A percentile compares a stretch with the other conserved stretches of the same genome.
Evolutionary conservation across 345 rosid species (phyloP).

Genomic region (Euphorbia lathyris): DNA sequence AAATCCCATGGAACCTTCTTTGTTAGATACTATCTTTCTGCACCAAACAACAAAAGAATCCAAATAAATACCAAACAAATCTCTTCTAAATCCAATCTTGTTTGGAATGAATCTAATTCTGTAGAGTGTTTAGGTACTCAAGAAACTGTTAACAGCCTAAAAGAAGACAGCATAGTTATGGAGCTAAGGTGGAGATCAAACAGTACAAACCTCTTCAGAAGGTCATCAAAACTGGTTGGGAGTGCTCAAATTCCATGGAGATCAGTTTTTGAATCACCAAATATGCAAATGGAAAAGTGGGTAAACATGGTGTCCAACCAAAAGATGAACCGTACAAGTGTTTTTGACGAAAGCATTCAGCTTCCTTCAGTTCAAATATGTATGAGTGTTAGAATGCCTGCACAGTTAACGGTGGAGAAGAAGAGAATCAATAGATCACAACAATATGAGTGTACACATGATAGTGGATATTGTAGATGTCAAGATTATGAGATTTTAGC

Average conservation of each 20-base stretch:
- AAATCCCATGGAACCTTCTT: conserved; percentile 43
- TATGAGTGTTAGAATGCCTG: conserved; percentile 30
- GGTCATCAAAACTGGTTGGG: conserved; percentile 54
- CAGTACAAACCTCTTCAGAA: conserved; percentile 26
- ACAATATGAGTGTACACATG: conserved; percentile 23
- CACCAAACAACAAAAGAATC: conserved; percentile 50
- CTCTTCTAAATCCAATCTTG: conserved; percentile 31
- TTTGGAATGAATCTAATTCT: conserved; percentile 61
- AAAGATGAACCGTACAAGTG: not conserved
- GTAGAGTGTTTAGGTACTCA: conserved; percentile 56
- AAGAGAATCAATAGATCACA: conserved; percentile 19
- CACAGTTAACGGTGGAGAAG: conserved; percentile 8
- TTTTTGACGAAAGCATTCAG: conserved; percentile 21
- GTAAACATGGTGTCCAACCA: conserved; percentile 27
- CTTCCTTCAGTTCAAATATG: conserved; percentile 44
- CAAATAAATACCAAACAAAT: conserved; percentile 51
- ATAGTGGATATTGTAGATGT: conserved; percentile 23
- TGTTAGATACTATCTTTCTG: conserved; percentile 59
- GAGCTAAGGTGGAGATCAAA: conserved; percentile 53
- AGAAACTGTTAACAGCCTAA: conserved; percentile 41
- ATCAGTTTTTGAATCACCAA: conserved; percentile 42
- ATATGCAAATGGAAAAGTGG: conserved; percentile 51
- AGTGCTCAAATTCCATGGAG: conserved; percentile 54
- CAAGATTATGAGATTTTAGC: conserved; percentile 45
- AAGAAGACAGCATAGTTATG: conserved; percentile 47